phyloP scores from a whole-genome alignment of 2,329 filamentous ascomycete genomes.

The Verticillium nonalfalfae region DNA sequence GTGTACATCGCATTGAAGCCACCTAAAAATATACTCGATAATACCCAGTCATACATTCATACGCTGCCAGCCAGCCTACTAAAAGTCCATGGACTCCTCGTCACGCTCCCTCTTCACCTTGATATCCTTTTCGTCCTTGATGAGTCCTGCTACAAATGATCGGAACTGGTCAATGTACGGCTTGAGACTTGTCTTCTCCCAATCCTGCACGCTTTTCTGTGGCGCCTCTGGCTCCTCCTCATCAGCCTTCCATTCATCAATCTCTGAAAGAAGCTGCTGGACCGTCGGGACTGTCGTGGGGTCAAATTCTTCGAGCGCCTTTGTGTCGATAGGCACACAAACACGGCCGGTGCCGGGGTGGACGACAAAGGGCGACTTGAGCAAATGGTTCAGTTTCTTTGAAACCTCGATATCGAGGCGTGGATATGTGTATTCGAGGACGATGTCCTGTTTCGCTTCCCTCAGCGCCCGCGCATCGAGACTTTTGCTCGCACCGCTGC shows the following conservation, averaged over 20 bases:
- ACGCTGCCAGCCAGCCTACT: background rate
- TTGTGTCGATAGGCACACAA: constrained; percentile 87
- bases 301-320: constrained; percentile 72
- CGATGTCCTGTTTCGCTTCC: constrained; percentile 91
- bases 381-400: constrained; percentile 96
- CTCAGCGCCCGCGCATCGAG: constrained; percentile 69
- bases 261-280: constrained; percentile 72
- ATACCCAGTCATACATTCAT: constrained; percentile 9
- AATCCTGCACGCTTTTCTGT: constrained; percentile 58
- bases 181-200: constrained; percentile 94
- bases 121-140: constrained; percentile 65
- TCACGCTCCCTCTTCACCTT: constrained; percentile 51
- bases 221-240: constrained; percentile 32
- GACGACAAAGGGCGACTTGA: constrained; percentile 94
- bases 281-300: constrained; percentile 87
- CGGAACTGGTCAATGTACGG: constrained; percentile 89
- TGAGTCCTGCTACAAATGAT: constrained; percentile 67
- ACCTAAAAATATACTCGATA: background rate
- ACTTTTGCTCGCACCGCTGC: constrained; percentile 63
- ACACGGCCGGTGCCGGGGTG: constrained; percentile 92
- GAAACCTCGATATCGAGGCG: constrained; percentile 94
- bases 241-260: constrained; percentile 67
- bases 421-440: constrained; percentile 96
- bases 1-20: background rate
- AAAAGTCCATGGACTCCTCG: constrained; percentile 43